Evolutionary conservation across 2,329 filamentous ascomycete genomes (phyloP), one percentile per base, ranked within the genome.

Genomic region (Aureobasidium sp.): DNA sequence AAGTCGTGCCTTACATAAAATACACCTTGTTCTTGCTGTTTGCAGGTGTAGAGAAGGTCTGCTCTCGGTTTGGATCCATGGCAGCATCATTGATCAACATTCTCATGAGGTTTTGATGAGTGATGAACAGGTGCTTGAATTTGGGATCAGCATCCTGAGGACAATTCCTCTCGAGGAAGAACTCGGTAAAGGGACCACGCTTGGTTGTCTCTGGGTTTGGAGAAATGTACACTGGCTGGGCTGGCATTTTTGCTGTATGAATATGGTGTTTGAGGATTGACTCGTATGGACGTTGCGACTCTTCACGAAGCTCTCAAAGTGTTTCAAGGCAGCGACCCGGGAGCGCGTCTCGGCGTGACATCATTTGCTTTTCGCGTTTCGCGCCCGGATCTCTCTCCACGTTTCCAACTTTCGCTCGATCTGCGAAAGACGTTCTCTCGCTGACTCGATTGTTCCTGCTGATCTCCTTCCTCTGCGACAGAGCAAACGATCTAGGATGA

Each of bases 21-120:
- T 74, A 75, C 29, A 74, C 68, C n/a, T 68, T 71, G 55, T 72
- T 75, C 68, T 74, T 75, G 20, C 57, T 63, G 11, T 64, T 64
- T 2, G 73, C 72, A 8, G 71, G 73, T 6, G 70, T 72, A 67
- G 69, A 71, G 65, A 68, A 74, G 1, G 69, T 73, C 53, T 75
- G 71, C 27, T 72, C 64, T 1, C 72, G 58, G 59, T 75, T 74
- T 0, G 64, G 53, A 11, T 53, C 64, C 73, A 75, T 75, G 22
- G 71, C 71, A 36, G 64, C 49, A 56, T 74, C 72, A 36, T 70
- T 55, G 2, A 67, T 67, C n/a, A 75, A 67, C 55, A 69, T 66
- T 20, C 66, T 53, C 34, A 70, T 61, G 6, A 75, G 64, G 11
- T 59, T 56, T 22, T 66, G 62, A 22, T 67, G 65, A 14, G 53